These are phyloP conservation scores for Colletotrichum sp. DNA, from an alignment of 2,329 filamentous ascomycete species.

Conservation along the genomic window DNA sequence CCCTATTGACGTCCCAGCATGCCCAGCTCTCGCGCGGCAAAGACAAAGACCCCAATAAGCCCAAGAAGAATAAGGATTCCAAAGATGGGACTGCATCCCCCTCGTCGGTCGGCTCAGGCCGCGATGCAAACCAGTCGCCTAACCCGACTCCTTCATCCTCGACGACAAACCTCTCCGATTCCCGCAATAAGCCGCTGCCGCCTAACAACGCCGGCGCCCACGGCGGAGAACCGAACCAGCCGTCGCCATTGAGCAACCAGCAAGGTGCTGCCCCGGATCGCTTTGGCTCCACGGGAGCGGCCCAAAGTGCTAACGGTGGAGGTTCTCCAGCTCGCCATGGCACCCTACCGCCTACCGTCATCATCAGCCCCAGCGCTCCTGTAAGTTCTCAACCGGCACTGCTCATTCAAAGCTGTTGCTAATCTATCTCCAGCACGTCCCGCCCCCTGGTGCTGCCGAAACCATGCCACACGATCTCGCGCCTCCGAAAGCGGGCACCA, in stretches of 20 bases:
- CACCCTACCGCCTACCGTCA: slow-evolving; percentile 80
- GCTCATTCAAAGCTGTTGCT: not conserved
- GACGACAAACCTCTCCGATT: slow-evolving; percentile 83
- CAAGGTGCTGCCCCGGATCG: slow-evolving; percentile 44
- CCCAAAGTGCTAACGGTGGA: slow-evolving; percentile 46
- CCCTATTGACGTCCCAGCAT: slow-evolving; percentile 55
- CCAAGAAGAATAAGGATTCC: slow-evolving; percentile 76
- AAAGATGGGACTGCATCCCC: slow-evolving; percentile 84
- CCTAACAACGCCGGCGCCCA: slow-evolving; percentile 53
- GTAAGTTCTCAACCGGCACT: slow-evolving; percentile 57
- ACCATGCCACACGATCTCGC: slow-evolving; percentile 98
- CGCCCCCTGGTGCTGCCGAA: slow-evolving; percentile 90
- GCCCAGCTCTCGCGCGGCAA: slow-evolving; percentile 89
- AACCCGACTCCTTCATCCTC: slow-evolving; percentile 85
- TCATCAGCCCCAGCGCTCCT: slow-evolving; percentile 93
- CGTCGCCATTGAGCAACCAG: slow-evolving; percentile 40
- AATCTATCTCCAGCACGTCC: slow-evolving; percentile 71
- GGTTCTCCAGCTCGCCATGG: slow-evolving; percentile 69
- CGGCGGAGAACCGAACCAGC: slow-evolving; percentile 49
- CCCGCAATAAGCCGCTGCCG: slow-evolving; percentile 80
- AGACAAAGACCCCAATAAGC: slow-evolving; percentile 86
- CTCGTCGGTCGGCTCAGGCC: slow-evolving; percentile 56
- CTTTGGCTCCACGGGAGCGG: slow-evolving; percentile 41
- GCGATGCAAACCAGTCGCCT: slow-evolving; percentile 66
- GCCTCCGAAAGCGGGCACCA: slow-evolving; percentile 88